Evolutionary conservation across 129 eudicot species (phyloP), one percentile per base, ranked within the genome.

Genomic region (Flaveria brownii): DNA sequence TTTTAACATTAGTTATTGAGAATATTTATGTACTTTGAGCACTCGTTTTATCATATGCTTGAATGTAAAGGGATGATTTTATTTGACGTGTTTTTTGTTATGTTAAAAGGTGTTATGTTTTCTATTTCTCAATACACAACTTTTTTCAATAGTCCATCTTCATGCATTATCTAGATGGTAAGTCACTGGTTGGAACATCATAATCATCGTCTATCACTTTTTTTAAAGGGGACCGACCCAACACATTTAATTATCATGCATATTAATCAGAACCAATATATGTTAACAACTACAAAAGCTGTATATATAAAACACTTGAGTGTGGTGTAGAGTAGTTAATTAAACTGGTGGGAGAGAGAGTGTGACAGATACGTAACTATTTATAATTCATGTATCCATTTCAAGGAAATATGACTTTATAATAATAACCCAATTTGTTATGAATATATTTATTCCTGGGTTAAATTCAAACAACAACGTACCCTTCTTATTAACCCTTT

Each of bases 61-160:
- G 36, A 71, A 11, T 36, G 33, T 79, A 72, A 79, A 79, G 78
- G 26, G 8, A 71, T 39, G 55, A 43, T 63, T 28, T 49, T 33
- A 62, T 36, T 72, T 20, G 46, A 72, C 51, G 11, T 25, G 39
- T 63, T 72, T 17, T 72, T 43, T 14, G 10, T 62, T 28, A 30
- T 57, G 60, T 39, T 47, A 33, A 47, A 78, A 78, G 13, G 78
- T 72, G 73, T 23, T 36, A 68, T 72, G 49, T 65, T 52, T 79
- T 79, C 30, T 8, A 2, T 51, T 23, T 63, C 56, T 64, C 67
- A 25, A 71, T 13, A 23, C 36, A 45, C 79, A 73, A 54, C 83
- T 65, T 73, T 80, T 62, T 25, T 54, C 61, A 30, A 80, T 73
- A 80, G 70, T 80, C 79, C 68, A 73, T 78, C 79, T 65, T 80